Conservation (phyloP, 257 asterid species). For the Scutellaria baicalensis region DNA sequence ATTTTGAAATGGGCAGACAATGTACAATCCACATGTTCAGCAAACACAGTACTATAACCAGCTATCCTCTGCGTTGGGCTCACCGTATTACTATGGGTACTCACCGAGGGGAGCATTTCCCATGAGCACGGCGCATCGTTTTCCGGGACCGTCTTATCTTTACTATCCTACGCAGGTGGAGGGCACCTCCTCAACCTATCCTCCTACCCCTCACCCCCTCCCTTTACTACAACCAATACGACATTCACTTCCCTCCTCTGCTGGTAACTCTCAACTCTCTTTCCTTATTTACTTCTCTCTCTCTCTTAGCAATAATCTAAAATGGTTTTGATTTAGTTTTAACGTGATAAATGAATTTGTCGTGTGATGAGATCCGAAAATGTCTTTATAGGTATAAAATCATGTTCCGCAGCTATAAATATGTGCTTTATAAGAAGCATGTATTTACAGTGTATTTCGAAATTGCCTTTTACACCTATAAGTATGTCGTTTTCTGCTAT, state of each 20-base stretch:
- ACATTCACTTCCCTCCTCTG: conserved; percentile 49
- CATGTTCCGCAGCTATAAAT: no score
- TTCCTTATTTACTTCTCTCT: neutral
- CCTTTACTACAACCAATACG: conserved; percentile 47
- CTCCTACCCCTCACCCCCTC: conserved; percentile 35
- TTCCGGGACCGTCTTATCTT: conserved; percentile 61
- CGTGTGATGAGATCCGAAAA: no score
- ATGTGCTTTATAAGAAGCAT: no score
- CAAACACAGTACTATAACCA: conserved; percentile 73
- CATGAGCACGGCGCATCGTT: conserved; percentile 53
- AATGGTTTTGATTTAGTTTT: no score
- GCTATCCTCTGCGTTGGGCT: conserved; percentile 45
- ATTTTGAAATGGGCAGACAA: conserved; percentile 34
- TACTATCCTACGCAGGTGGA: conserved; percentile 72
- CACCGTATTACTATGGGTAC: conserved; percentile 72
- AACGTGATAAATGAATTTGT: no score
- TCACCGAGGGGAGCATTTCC: conserved; percentile 59
- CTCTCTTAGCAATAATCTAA: no score
- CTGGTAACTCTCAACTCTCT: conserved; percentile 39
- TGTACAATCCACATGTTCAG: conserved; percentile 69
- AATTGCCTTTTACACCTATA: no score
- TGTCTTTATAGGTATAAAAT: no score
- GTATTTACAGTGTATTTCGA: no score
- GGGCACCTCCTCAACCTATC: conserved; percentile 35
- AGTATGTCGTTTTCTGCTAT: no score